Base-by-base conservation (phyloP, 1,284 basidiomycete species). In the Ustilago lituana region DNA sequence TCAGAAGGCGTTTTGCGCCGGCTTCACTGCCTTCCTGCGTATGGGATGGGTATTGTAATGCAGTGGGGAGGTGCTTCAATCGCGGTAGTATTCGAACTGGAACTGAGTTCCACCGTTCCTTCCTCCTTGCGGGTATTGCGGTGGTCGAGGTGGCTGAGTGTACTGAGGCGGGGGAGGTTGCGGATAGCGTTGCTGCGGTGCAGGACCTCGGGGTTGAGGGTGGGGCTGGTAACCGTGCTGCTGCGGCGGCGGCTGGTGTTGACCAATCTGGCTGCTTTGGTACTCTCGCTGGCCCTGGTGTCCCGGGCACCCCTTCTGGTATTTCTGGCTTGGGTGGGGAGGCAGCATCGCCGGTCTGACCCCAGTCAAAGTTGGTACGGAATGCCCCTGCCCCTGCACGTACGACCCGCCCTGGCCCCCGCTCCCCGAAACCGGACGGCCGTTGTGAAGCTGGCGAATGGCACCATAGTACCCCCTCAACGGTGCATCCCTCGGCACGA, bases 31-130 rank as follows among this genome's bases (percentile, higher is more conserved):
- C n/a, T n/a, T n/a, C n/a, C n/a, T n/a, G n/a, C n/a, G n/a, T n/a
- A n/a, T n/a, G n/a, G n/a, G n/a, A n/a, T n/a, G n/a, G n/a, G n/a
- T n/a, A n/a, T n/a, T n/a, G n/a, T 12, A 32, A 44, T 4, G n/a
- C 17, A 12, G 27, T 7, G 4, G 19, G n/a, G 32, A 5, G 35
- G 35, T 9, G 4, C 1, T 22, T 24, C 26, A 60, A 14, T 49
- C 46, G 20, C 44, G 60, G 36, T 62, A 62, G 32, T 56, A 56
- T 14, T 62, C 60, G n/a, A 47, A 52, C 10, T 56, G 52, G 15
- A 62, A 62, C 19, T 56, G 52, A 23, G 29, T 47, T 14, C 17
- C 8, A n/a, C 23, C n/a, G 15, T 15, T 23, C 15, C 1, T 11
- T 23, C 14, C 9, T 31, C 48, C 17, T 6, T 38, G 48, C 15